Base-by-base conservation (phyloP, 2,329 filamentous ascomycete genomes). In the Graphiopsis chlorocephala region DNA sequence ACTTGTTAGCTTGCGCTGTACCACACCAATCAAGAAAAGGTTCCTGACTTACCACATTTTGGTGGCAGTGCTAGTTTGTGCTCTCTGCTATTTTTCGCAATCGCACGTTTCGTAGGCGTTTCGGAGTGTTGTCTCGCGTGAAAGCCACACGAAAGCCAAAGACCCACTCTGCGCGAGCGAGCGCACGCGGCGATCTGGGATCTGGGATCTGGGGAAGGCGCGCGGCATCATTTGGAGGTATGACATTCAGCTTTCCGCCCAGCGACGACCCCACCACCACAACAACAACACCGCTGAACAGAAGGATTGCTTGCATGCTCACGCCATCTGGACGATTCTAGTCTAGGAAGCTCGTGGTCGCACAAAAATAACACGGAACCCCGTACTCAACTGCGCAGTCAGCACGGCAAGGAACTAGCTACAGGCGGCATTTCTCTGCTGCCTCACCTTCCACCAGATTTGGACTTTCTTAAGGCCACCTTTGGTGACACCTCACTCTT, bases 11-110 rank as follows among this genome's bases (percentile, higher is more conserved):
- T 65, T 66, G 61, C 17, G 26, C 15, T 29, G 1, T 26, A 11
- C 1, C 4, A 8, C 6, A 20, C 26, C 17, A 69, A 73, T 72
- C 74, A 74, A n/a, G n/a, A n/a, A n/a, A n/a, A n/a, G n/a, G n/a
- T 26, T 17, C 14, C 8, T 11, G n/a, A 53, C 50, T 12, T 70
- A 73, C 73, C 74, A 76, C 73, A 76, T 76, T 64, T 29, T 71
- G 66, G 29, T 14, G 14, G 31, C 1, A 26, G 20, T 29, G n/a
- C 23, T 35, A 15, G n/a, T 25, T 11, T 23, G 31, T 25, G 28
- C 29, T 35, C 26, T 14, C 28, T 17, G 35, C 35, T 56, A 33
- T 65, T 57, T 38, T 45, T 59, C 38, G 29, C 23, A 31, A 6
- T 26, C 28, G n/a, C 28, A 60, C 17, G 57, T 62, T 33, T 62